These are phyloP conservation scores for Petunia secreta DNA, from an alignment of 257 asterid species.

Conservation along the genomic window DNA sequence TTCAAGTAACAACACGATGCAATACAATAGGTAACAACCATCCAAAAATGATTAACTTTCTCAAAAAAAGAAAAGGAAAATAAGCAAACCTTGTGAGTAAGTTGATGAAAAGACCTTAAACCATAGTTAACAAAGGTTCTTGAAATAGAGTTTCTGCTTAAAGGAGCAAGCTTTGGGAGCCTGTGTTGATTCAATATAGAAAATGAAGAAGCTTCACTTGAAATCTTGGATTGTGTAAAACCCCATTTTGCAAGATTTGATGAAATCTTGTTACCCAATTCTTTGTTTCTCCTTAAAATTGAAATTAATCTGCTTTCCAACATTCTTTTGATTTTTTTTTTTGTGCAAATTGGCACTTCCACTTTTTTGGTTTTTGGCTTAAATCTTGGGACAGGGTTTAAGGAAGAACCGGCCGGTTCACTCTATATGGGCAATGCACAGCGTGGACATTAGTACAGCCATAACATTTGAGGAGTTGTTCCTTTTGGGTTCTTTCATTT, in stretches of 20 bases:
- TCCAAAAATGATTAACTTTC: neutral
- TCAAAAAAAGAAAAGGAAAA: neutral
- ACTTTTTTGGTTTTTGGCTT: neutral
- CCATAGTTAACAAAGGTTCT: conserved; percentile 47
- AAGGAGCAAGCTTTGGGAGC: conserved; percentile 39
- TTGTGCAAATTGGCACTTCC: neutral
- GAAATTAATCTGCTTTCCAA: conserved; percentile 54
- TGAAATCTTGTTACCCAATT: conserved; percentile 32
- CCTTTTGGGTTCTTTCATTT: neutral
- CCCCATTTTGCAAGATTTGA: conserved; percentile 41
- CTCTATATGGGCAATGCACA: neutral
- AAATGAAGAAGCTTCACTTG: conserved; percentile 21
- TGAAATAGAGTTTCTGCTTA: conserved; percentile 30
- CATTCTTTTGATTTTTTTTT: conserved; percentile 31
- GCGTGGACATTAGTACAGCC: conserved; percentile 7
- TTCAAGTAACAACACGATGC: neutral
- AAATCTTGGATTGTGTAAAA: neutral
- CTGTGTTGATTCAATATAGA: neutral
- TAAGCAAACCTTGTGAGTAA: conserved; percentile 48
- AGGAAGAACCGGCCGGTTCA: conserved; percentile 34
- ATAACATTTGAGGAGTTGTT: neutral
- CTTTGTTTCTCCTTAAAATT: conserved; percentile 43
- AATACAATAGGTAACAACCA: neutral
- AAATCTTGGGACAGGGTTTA: conserved; percentile 24
- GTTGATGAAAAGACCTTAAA: conserved; percentile 53